Percentiles rank a stretch among this genome's conserved stretches.
Conservation (phyloP, 768 basidiomycete genomes). For the Nidularia pulvinata region DNA sequence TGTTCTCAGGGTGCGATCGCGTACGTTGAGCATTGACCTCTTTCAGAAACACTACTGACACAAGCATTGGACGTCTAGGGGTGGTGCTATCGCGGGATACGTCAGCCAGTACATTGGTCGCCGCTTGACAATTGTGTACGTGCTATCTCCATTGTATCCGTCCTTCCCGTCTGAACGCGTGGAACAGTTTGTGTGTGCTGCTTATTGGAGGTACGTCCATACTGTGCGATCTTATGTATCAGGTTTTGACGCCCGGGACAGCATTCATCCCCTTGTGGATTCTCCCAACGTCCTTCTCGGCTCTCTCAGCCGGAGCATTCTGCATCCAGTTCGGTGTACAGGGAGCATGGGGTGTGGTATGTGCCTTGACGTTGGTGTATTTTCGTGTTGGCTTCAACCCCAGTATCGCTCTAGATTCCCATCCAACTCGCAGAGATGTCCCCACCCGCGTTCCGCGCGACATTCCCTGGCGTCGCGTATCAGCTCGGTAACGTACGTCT, state of each 20-base stretch:
- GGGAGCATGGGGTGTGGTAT: conserved; percentile 87
- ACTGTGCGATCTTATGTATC: background rate
- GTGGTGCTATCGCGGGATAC: conserved; percentile 74
- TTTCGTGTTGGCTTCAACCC: conserved; percentile 37
- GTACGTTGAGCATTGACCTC: conserved; percentile 14
- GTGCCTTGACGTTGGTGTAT: conserved; percentile 38
- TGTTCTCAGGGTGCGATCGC: conserved; percentile 32
- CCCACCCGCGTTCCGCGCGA: conserved; percentile 87
- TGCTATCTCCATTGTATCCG: background rate
- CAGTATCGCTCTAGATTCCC: conserved; percentile 41
- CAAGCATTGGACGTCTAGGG: conserved; percentile 26
- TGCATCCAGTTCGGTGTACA: conserved; percentile 88
- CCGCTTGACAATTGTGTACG: conserved; percentile 74
- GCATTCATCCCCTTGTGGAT: conserved; percentile 83
- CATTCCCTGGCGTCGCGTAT: conserved; percentile 86
- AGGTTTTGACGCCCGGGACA: conserved; percentile 6
- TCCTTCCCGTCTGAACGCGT: too few relatives aligned
- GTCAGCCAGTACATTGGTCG: conserved; percentile 79
- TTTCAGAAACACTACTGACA: background rate
- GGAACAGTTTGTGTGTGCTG: conserved; percentile 55
- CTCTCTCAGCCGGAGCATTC: conserved; percentile 83
- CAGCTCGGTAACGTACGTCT: conserved; percentile 71
- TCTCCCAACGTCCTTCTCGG: conserved; percentile 65
- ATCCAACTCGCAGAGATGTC: conserved; percentile 84
- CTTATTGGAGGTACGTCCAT: conserved; percentile 42